A percentile compares a stretch with the other conserved stretches of the same genome.
phyloP scores from a whole-genome alignment of 352 stramenopile species.

The Globisporangium carolinianum region DNA sequence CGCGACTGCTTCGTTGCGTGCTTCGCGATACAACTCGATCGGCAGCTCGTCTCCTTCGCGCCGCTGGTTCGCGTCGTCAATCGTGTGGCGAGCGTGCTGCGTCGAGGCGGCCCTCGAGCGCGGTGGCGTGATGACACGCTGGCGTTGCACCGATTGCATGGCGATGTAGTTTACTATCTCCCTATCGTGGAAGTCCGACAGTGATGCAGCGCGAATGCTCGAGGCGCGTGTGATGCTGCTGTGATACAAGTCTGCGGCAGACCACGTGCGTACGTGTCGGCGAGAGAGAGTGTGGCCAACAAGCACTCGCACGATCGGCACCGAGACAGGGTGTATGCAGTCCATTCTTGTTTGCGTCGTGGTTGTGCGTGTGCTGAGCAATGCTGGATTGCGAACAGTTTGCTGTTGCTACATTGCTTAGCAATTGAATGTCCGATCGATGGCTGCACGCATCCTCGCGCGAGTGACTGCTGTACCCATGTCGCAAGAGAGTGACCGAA shows the following conservation, averaged over 20 bases:
- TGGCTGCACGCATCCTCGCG: conserved; percentile 4
- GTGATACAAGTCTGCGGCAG: background rate
- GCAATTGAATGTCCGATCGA: background rate
- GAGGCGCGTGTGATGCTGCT: background rate
- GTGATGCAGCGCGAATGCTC: no score
- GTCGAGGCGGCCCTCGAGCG: background rate
- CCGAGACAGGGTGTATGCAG: background rate
- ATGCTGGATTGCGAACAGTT: no score
- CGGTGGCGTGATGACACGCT: background rate
- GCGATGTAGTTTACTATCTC: background rate
- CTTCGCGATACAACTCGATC: conserved; percentile 7
- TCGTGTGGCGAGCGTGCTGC: background rate
- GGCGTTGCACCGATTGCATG: background rate
- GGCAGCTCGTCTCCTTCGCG: background rate
- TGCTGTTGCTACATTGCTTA: background rate
- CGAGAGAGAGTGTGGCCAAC: no score
- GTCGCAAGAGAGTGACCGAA: conserved; percentile 1
- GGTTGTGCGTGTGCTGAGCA: no score
- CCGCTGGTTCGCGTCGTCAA: background rate
- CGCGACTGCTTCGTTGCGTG: conserved; percentile 4
- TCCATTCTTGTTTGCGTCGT: background rate
- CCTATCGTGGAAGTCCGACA: background rate
- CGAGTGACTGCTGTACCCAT: conserved; percentile 7
- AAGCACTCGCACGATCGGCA: background rate
- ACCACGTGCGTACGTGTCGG: no score